These are phyloP conservation scores for Metschnikowia continentalis DNA, from an alignment of 805 yeast genomes.

Conservation along the genomic window DNA sequence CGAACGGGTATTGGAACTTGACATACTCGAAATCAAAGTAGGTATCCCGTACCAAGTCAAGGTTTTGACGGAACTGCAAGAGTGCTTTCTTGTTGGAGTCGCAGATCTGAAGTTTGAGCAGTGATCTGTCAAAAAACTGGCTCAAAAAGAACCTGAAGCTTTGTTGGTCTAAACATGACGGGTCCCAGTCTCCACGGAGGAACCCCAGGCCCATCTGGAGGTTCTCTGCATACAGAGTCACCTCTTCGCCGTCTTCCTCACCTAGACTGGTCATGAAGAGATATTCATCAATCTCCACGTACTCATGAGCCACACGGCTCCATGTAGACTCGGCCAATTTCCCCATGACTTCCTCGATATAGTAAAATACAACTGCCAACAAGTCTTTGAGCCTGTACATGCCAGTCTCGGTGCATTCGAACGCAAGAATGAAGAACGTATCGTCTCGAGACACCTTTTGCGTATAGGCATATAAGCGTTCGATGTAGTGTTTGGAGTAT, in stretches of 20 bases:
- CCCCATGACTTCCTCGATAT: slow-evolving; percentile 14
- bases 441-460: slow-evolving; percentile 35
- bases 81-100: neutral
- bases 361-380: slow-evolving; percentile 30
- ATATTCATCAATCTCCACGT: slow-evolving; percentile 41
- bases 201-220: slow-evolving; percentile 1
- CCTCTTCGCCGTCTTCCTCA: slow-evolving; percentile 4
- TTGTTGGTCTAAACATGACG: neutral
- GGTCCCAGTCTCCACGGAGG: slow-evolving; percentile 2
- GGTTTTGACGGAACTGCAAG: neutral
- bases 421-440: slow-evolving; percentile 46
- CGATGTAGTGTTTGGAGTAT: slow-evolving; percentile 26
- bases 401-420: slow-evolving; percentile 48
- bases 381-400: slow-evolving; percentile 31
- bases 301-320: slow-evolving; percentile 44
- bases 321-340: slow-evolving; percentile 18
- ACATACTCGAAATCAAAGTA: slow-evolving; percentile 12
- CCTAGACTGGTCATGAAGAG: slow-evolving; percentile 36
- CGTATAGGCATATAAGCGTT: slow-evolving; percentile 39
- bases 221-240: slow-evolving; percentile 10
- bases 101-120: neutral
- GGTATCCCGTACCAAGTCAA: neutral
- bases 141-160: neutral
- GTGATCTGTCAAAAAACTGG: neutral
- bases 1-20: neutral